Evolutionary conservation across 2,329 filamentous ascomycete species (phyloP), one percentile per base, ranked within the genome.

Genomic region (Phialemonium atrogriseum): DNA sequence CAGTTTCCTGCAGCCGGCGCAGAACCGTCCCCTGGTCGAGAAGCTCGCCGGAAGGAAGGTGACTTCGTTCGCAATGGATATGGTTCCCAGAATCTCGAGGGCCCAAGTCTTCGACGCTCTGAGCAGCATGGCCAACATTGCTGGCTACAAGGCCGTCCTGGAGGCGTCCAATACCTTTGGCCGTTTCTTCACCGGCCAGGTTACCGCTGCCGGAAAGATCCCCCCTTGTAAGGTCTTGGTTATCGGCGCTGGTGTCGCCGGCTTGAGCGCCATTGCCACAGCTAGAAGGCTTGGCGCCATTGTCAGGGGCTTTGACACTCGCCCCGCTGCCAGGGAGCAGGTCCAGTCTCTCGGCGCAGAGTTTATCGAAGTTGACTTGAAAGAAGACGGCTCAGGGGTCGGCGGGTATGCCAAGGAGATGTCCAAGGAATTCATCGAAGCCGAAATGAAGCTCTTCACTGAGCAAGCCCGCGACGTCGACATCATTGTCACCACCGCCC

Each of bases 81-180:
- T 88, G 77, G 81, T 94, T 32, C 87, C 87, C 11, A 77, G 87
- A 24, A 94, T 94, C 45, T 93, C 86, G 1, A 75, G 87, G 27
- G 86, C 87, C 2, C 87, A 94, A 52, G 78, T 84, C 1, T 94
- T 93, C 47, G 86, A 94, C 57, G 86, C 85, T 1, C 66, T 94
- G 34, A 87, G 84, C 54, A 91, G 84, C 8, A 94, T 94, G 87
- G 86, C 87, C 38, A 94, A 94, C 47, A 94, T 94, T 59, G 84
- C 86, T 14, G 87, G 87, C 1, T 94, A 94, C 61, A 94, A 93
- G 57, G 87, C 86, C 24, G 84, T 94, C 2, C 64, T 94, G 25
- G 86, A 94, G 55, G 87, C 86, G 2, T 88, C 84, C 10, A 94
- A 94, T 56, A 77, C 82, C 41, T 94, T 93, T 56, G 86, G 86